phyloP scores from a whole-genome alignment of 371 early-diverging fungal species.

The Haplosporangium sp. region DNA sequence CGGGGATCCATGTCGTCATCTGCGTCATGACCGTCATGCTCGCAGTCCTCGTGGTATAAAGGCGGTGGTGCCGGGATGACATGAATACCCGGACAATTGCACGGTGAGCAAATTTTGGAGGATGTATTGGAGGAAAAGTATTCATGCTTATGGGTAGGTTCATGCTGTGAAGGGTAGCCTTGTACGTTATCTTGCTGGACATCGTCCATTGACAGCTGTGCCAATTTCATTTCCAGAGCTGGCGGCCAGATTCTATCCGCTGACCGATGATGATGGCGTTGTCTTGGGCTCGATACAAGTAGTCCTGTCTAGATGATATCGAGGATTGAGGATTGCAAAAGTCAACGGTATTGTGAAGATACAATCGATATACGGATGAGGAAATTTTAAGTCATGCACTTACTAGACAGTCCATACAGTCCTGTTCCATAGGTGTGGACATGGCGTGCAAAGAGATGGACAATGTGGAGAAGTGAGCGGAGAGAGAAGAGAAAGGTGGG shows the following conservation, averaged over 20 bases:
- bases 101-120: not conserved
- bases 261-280: conserved; percentile 21
- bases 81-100: not conserved
- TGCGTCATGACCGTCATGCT: not conserved
- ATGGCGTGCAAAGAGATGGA: not conserved
- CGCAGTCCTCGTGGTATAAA: not conserved
- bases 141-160: not conserved
- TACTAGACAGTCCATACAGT: no score
- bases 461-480: not conserved
- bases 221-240: conserved; percentile 16
- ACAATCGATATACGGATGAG: no score
- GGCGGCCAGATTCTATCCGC: conserved; percentile 18
- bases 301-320: not conserved
- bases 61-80: conserved; percentile 21
- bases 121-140: not conserved
- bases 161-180: not conserved
- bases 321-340: not conserved
- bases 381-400: not conserved
- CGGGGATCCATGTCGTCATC: not conserved
- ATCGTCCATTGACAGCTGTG: conserved; percentile 13
- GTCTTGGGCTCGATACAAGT: not conserved
- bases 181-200: not conserved
- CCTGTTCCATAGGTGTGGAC: no score
- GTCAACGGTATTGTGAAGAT: not conserved
- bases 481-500: conserved; percentile 1